Base-by-base conservation (phyloP, 140 eudicot species). In the Cichorium intybus region DNA sequence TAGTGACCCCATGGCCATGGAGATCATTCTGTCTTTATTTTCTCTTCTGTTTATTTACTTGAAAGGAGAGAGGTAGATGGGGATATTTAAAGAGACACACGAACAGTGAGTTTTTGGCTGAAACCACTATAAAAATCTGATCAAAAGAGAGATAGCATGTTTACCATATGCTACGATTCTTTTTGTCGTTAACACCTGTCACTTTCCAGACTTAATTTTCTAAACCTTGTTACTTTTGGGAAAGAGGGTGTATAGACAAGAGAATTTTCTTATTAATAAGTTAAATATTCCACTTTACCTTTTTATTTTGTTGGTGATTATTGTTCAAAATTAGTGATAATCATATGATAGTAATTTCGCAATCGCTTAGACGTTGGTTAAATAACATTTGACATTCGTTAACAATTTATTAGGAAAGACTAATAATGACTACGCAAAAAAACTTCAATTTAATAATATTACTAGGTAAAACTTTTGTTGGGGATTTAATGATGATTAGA, bases 1-100 rank as follows among this genome's bases (percentile, higher is more conserved):
- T 4, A 43, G 7, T 41, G 48, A 58, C 33, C 22, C 64, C 64
- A 58, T 18, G 22, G 64, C 64, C 49, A 58, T 58, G 64, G 81
- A 75, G 69, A 43, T 43, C 49, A 43, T 43, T 14, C 49, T 4
- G 18, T 43, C 15, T 43, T 7, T 0, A 35, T 35, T 8, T 35
- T 35, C 43, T 35, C 2, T 35, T 35, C n/a, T 43, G 11, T 15
- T 43, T 14, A 7, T 14, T 43, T 43, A 43, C 18, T 43, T 43
- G 18, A 43, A 7, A 43, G 20, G 12, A 56, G 41, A 27, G 62
- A 56, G 6, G 20, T 51, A 27, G 60, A 24, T 56, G 43, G 35
- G 62, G 62, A 35, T 56, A 56, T 56, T 56, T 56, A 56, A 56
- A 56, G 62, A 56, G 62, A n/a, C 24, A 26, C 12, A n/a, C 15